A percentile compares a stretch with the other conserved stretches of the same genome.
Evolutionary conservation across 2,329 filamentous ascomycete genomes (phyloP).

Genomic region (Capronia epimyces): DNA sequence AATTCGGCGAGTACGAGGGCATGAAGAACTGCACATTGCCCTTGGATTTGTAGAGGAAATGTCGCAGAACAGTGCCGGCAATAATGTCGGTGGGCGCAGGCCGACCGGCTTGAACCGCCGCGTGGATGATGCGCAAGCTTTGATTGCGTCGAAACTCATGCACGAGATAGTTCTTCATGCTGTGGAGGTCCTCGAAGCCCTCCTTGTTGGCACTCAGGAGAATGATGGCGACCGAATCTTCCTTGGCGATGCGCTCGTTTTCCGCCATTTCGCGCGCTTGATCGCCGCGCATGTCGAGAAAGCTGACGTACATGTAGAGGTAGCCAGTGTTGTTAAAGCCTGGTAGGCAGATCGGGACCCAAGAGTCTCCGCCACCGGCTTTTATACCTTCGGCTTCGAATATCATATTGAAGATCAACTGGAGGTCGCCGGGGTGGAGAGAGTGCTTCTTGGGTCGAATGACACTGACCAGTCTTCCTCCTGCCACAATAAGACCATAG

Average conservation of each 20-base stretch:
- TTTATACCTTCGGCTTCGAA: slow-evolving; percentile 92
- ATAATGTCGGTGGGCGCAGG: slow-evolving; percentile 68
- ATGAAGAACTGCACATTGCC: slow-evolving; percentile 94
- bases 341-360: slow-evolving; percentile 92
- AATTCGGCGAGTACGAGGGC: slow-evolving; percentile 70
- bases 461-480: slow-evolving; percentile 88
- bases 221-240: slow-evolving; percentile 79
- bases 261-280: slow-evolving; percentile 39
- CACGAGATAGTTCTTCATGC: slow-evolving; percentile 59
- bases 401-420: slow-evolving; percentile 98
- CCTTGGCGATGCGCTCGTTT: slow-evolving; percentile 41
- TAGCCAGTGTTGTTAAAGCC: slow-evolving; percentile 97
- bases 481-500: slow-evolving; percentile 89
- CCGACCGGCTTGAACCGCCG: slow-evolving; percentile 65
- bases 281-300: slow-evolving; percentile 62
- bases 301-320: slow-evolving; percentile 98
- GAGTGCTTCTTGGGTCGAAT: slow-evolving; percentile 92
- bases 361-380: slow-evolving; percentile 89
- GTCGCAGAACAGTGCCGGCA: slow-evolving; percentile 71
- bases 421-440: slow-evolving; percentile 87
- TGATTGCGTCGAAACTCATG: slow-evolving; percentile 70
- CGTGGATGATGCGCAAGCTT: slow-evolving; percentile 67
- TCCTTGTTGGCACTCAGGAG: slow-evolving; percentile 91
- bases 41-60: slow-evolving; percentile 93
- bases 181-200: slow-evolving; percentile 82